Evolutionary conservation across 768 basidiomycete genomes (phyloP).

Genomic region (Glaciozyma antarctica): DNA sequence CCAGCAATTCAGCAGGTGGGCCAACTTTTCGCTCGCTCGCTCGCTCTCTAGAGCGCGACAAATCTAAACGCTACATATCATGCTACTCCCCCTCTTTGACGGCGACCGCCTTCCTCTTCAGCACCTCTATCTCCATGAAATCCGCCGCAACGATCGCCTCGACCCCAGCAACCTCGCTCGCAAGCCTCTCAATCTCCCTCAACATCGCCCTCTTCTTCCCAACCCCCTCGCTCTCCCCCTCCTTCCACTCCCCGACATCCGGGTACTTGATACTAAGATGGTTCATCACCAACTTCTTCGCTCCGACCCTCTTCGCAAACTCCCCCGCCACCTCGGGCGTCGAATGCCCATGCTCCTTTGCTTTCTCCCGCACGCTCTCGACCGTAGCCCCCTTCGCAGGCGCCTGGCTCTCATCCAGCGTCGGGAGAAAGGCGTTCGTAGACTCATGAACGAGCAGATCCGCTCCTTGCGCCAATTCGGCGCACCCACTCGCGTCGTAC

Average conservation of each 20-base stretch:
- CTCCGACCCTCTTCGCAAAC: slow-evolving; percentile 57
- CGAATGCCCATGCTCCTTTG: slow-evolving; percentile 64
- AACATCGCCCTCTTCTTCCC: slow-evolving; percentile 1
- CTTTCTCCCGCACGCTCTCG: slow-evolving; percentile 51
- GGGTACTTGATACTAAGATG: slow-evolving; percentile 62
- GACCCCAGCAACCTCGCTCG: slow-evolving; percentile 2
- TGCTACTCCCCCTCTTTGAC: no score
- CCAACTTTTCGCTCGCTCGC: no score
- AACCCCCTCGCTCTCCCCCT: neutral
- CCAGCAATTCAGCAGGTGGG: no score
- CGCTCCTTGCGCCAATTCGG: neutral
- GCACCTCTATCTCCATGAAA: slow-evolving; percentile 23
- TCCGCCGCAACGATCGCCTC: slow-evolving; percentile 22
- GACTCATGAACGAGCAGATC: slow-evolving; percentile 78
- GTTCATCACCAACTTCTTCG: slow-evolving; percentile 59
- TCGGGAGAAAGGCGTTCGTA: slow-evolving; percentile 63
- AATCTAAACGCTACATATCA: no score
- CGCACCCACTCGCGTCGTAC: slow-evolving; percentile 44
- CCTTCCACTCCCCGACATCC: slow-evolving; percentile 10
- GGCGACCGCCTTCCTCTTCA: slow-evolving; percentile 1
- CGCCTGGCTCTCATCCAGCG: slow-evolving; percentile 39
- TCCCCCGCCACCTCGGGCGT: slow-evolving; percentile 58
- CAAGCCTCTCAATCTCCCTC: slow-evolving; percentile 23
- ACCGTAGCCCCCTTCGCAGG: slow-evolving; percentile 35
- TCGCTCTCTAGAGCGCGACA: no score